Evolutionary conservation across 2,329 filamentous ascomycete genomes (phyloP).

Genomic region (Phyllosticta paracitricarpa): DNA sequence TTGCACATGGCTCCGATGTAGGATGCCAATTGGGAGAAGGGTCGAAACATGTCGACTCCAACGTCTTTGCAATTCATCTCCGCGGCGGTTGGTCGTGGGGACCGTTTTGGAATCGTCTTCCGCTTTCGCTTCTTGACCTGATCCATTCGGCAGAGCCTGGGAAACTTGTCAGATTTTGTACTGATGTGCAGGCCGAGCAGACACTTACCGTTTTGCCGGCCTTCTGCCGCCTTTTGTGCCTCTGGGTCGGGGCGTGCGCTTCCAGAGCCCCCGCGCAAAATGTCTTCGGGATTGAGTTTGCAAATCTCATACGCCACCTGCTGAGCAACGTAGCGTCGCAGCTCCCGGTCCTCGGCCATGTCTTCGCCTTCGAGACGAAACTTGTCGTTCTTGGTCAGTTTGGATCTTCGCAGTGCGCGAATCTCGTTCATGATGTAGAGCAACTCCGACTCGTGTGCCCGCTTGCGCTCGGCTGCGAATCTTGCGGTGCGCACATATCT

Average conservation of each 20-base stretch:
- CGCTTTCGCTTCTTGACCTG: constrained; percentile 25
- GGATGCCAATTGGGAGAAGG: neutral
- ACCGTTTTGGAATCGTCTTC: constrained; percentile 25
- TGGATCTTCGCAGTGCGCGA: constrained; percentile 68
- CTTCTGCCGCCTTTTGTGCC: constrained; percentile 38
- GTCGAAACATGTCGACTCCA: neutral
- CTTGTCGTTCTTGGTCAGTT: constrained; percentile 77
- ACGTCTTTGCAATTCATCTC: constrained; percentile 15
- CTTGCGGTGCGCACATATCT: constrained; percentile 62
- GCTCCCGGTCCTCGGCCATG: constrained; percentile 61
- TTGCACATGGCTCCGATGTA: neutral
- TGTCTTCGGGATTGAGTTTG: constrained; percentile 48
- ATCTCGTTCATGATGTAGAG: constrained; percentile 90
- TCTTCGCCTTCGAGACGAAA: constrained; percentile 76
- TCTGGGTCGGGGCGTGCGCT: constrained; percentile 31
- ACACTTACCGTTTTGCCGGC: constrained; percentile 24
- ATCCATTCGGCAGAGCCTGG: constrained; percentile 26
- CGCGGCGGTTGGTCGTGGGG: constrained; percentile 30
- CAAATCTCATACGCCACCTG: constrained; percentile 65
- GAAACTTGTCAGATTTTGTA: neutral
- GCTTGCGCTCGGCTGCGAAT: constrained; percentile 63
- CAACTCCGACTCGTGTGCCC: constrained; percentile 80
- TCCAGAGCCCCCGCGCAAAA: constrained; percentile 16
- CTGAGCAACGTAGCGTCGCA: constrained; percentile 63
- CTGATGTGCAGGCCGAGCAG: neutral